A percentile compares a stretch with the other conserved stretches of the same genome.
Conservation (phyloP, 768 basidiomycete species). For the Amanita rubescens region DNA sequence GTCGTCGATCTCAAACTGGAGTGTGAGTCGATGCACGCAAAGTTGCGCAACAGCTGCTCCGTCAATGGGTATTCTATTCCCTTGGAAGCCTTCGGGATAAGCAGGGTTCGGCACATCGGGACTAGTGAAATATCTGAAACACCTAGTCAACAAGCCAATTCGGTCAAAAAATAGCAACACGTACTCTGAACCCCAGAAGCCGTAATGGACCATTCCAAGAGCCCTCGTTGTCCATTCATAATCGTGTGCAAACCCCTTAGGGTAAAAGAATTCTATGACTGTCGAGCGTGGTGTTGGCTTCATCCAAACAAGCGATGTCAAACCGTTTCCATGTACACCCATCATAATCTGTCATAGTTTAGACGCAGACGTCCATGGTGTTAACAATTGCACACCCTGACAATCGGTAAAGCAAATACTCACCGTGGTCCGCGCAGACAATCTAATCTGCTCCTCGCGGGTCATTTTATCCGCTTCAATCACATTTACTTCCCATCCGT, state of each 20-base stretch:
- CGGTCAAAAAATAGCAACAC: slow-evolving; percentile 13
- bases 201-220: slow-evolving; percentile 77
- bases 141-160: not conserved
- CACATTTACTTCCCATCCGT: slow-evolving; percentile 85
- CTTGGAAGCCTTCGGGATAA: slow-evolving; percentile 86
- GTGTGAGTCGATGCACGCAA: slow-evolving; percentile 47
- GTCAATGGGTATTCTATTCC: slow-evolving; percentile 80
- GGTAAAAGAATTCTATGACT: slow-evolving; percentile 90
- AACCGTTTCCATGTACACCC: slow-evolving; percentile 90
- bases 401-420: not conserved
- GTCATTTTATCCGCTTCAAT: slow-evolving; percentile 80
- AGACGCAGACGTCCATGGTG: too few species aligned
- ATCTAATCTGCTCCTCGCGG: slow-evolving; percentile 67
- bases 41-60: slow-evolving; percentile 58
- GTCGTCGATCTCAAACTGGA: slow-evolving; percentile 57
- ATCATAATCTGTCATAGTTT: slow-evolving; percentile 74
- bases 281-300: slow-evolving; percentile 73
- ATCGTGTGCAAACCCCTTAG: slow-evolving; percentile 77
- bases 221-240: slow-evolving; percentile 79
- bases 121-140: slow-evolving; percentile 58
- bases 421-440: slow-evolving; percentile 79
- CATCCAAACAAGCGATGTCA: slow-evolving; percentile 92
- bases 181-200: slow-evolving; percentile 74
- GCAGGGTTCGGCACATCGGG: slow-evolving; percentile 60
- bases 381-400: not conserved